Percentiles rank a stretch among this genome's conserved stretches.
Evolutionary conservation across 352 stramenopile species (phyloP).

Genomic region (Phytophthora brassicae): DNA sequence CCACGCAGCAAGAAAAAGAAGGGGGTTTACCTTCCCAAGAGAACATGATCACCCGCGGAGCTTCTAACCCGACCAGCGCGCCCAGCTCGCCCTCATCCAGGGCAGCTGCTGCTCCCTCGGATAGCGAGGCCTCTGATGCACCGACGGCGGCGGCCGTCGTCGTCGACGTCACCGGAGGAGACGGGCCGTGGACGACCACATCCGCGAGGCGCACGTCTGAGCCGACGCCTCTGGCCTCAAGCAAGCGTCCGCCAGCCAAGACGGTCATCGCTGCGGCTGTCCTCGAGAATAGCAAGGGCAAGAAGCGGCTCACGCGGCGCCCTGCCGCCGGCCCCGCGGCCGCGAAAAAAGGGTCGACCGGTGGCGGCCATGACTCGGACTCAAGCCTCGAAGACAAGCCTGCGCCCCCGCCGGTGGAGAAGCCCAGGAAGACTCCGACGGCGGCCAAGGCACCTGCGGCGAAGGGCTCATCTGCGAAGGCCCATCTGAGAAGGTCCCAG

Average conservation of each 20-base stretch:
- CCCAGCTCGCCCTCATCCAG: conserved; percentile 5
- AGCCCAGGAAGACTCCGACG: conserved; percentile 1
- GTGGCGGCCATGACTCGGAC: neutral
- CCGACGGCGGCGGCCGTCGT: neutral
- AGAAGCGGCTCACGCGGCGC: conserved; percentile 2
- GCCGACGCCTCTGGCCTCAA: neutral
- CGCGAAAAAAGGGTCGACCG: neutral
- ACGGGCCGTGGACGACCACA: neutral
- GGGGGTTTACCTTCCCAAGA: neutral
- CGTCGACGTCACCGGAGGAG: conserved; percentile 1
- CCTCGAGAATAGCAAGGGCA: neutral
- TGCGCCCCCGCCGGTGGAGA: neutral
- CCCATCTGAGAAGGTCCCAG: too few relatives aligned
- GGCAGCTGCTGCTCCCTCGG: neutral
- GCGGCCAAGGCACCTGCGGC: neutral
- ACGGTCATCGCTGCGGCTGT: neutral
- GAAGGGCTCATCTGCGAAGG: too few relatives aligned
- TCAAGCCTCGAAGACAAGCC: conserved; percentile 1
- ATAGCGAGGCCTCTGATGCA: conserved; percentile 4
- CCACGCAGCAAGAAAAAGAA: neutral
- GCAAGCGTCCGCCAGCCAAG: conserved; percentile 4
- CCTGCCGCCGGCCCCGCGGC: neutral
- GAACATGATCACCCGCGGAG: conserved; percentile 7
- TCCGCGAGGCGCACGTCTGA: conserved; percentile 5
- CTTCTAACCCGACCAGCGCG: conserved; percentile 1